Base-by-base conservation (phyloP, 2,329 filamentous ascomycete species). In the Aspergillus ochraceoroseus region DNA sequence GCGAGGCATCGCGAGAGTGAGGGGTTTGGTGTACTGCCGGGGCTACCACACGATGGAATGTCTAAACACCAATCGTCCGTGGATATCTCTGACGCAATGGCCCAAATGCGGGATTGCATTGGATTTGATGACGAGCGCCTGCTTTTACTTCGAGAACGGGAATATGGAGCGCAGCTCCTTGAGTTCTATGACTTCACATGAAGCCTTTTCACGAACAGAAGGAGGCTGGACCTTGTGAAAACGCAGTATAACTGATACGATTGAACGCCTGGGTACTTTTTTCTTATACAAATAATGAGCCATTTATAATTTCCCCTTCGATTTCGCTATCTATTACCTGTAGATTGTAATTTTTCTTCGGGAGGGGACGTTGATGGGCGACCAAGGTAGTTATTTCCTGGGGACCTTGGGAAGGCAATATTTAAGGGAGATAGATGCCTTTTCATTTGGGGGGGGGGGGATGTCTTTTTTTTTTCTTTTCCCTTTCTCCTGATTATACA, bases 121-220 rank as follows among this genome's bases (percentile, higher is more conserved):
- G 87, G 86, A 0, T 95, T 95, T 55, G 87, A 95, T 56, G 87
- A 94, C 29, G 86, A 94, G 63, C 87, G 87, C 67, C 85, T 95
- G n/a, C 82, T 94, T 46, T 79, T 95, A 28, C 70, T 94, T 35
- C 82, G 85, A 49, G 85, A 90, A 64, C 76, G 78, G 48, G 69
- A 68, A 17, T 70, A 76, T 17, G 85, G 85, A 1, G 74, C 75
- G 26, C 85, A 90, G 58, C 80, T 83, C 46, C 64, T 95, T 47
- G 76, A 89, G 57, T 80, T 92, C 29, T 95, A 95, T 59, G 86
- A 95, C 63, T 95, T 95, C 64, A 87, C 85, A 20, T 85, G 51
- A 50, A 13, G n/a, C 17, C 3, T 30, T 22, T 22, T 13, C 17
- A 9, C 5, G 6, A 23, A 9, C 22, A 5, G 29, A 8, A 15